Percentiles rank a stretch among this genome's conserved stretches.
These are phyloP conservation scores for Lenzites betulinus DNA, from an alignment of 768 basidiomycete genomes.

Conservation along the genomic window DNA sequence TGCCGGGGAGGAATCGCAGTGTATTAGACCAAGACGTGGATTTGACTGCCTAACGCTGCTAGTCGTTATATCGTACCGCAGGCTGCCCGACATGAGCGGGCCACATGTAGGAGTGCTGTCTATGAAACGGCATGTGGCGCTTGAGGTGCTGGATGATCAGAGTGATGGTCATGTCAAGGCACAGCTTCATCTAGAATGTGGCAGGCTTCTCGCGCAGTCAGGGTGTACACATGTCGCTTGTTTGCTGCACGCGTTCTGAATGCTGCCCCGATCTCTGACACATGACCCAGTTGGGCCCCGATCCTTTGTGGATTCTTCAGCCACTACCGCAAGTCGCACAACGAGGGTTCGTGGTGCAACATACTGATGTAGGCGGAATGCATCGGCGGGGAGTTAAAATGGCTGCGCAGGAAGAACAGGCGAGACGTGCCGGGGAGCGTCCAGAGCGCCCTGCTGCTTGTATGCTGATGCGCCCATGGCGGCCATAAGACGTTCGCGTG, in stretches of 20 bases:
- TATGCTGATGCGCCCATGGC: not conserved
- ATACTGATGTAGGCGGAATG: too few relatives aligned
- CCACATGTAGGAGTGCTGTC: not conserved
- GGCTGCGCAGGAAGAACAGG: not conserved
- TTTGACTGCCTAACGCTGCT: not conserved
- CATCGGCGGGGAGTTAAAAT: not conserved
- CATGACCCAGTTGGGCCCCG: too few relatives aligned
- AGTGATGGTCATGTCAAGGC: not conserved
- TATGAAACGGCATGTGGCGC: not conserved
- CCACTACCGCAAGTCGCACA: too few relatives aligned
- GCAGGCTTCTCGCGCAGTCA: not conserved
- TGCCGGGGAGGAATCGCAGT: not conserved
- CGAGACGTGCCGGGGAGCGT: not conserved
- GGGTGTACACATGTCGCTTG: not conserved
- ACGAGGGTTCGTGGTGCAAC: too few relatives aligned
- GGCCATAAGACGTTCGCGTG: not conserved
- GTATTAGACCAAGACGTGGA: not conserved
- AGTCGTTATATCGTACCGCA: not conserved
- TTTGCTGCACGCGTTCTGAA: not conserved
- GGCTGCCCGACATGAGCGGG: not conserved
- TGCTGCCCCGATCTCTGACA: too few relatives aligned
- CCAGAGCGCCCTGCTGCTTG: not conserved
- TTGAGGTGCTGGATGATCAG: not conserved
- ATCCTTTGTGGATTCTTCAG: too few relatives aligned
- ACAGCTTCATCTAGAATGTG: not conserved